phyloP scores from a whole-genome alignment of 768 basidiomycete genomes.

The Tulasnella sp. region DNA sequence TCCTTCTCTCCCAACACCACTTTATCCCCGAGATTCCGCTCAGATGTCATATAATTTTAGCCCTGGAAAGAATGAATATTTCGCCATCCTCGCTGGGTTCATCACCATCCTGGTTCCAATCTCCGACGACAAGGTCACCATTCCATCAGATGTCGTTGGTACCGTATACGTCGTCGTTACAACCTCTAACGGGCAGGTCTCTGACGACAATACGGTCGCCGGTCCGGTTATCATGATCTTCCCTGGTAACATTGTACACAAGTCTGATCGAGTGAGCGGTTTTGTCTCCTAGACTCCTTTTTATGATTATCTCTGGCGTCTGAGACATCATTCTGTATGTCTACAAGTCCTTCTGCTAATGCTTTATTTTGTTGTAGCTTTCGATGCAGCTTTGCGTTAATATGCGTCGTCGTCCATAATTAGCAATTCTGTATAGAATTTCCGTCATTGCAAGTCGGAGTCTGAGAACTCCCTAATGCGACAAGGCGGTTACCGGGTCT shows the following conservation, averaged over 20 bases:
- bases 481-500: too few relatives aligned
- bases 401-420: neutral
- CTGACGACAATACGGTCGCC: constrained; percentile 58
- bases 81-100: constrained; percentile 39
- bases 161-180: constrained; percentile 58
- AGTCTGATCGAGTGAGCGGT: neutral
- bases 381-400: neutral
- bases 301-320: neutral
- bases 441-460: too few relatives aligned
- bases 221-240: constrained; percentile 46
- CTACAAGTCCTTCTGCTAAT: neutral
- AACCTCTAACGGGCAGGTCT: constrained; percentile 46
- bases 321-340: neutral
- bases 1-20: constrained; percentile 41
- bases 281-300: neutral
- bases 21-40: constrained; percentile 40
- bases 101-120: constrained; percentile 50
- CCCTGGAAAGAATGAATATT: constrained; percentile 27
- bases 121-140: constrained; percentile 41
- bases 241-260: constrained; percentile 25
- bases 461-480: too few relatives aligned
- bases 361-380: neutral
- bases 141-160: constrained; percentile 54
- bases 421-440: too few relatives aligned
- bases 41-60: constrained; percentile 41